phyloP scores from a whole-genome alignment of 208 protist genomes.

The Trypanosoma congolense region DNA sequence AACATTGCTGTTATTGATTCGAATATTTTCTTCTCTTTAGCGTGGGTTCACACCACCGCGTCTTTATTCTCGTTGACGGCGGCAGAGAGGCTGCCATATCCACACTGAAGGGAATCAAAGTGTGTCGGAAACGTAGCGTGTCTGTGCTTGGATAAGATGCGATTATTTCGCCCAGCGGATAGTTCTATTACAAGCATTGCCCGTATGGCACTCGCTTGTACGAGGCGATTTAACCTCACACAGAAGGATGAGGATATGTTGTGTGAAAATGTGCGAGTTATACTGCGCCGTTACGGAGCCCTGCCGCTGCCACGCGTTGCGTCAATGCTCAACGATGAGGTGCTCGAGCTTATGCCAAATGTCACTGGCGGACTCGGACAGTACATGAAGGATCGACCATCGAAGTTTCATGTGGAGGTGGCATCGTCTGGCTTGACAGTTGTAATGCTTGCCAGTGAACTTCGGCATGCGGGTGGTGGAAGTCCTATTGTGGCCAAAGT shows the following conservation, averaged over 20 bases:
- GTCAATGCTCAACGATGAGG: conserved; percentile 44
- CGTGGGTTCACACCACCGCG: no score
- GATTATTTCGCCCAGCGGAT: neutral
- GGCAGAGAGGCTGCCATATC: no score
- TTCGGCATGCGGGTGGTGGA: conserved; percentile 4
- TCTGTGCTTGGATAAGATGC: no score
- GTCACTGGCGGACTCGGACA: conserved; percentile 27
- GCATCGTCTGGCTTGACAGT: conserved; percentile 38
- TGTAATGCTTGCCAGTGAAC: conserved; percentile 18
- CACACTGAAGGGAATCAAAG: no score
- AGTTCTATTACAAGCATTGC: neutral
- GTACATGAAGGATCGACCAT: conserved; percentile 25
- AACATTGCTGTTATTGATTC: no score
- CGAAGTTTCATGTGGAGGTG: conserved; percentile 21
- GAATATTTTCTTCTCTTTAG: no score
- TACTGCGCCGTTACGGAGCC: conserved; percentile 36
- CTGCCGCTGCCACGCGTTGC: conserved; percentile 61
- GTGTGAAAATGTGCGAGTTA: conserved; percentile 4
- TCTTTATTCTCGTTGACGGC: no score
- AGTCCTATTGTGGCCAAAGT: conserved; percentile 20
- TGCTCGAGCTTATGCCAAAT: conserved; percentile 35
- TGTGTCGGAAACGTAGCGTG: no score
- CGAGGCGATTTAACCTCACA: conserved; percentile 5
- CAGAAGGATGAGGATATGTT: conserved; percentile 15
- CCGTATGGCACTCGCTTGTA: neutral